Conservation (phyloP, 768 basidiomycete genomes). For the Chalciporus piperatus region DNA sequence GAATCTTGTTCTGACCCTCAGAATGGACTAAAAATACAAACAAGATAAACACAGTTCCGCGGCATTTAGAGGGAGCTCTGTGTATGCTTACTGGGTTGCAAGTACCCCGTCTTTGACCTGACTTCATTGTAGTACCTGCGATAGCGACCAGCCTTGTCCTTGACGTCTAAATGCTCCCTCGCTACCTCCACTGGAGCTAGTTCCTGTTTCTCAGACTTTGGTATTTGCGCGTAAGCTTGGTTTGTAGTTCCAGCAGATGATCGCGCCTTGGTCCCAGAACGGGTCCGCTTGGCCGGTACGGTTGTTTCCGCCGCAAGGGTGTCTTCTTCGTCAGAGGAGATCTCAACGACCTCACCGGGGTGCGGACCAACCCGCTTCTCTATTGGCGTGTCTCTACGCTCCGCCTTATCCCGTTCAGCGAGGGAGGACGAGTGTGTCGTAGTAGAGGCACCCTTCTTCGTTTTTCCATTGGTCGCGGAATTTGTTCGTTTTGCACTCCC, state of each 20-base stretch:
- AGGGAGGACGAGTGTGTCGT: background rate
- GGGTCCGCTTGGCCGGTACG: constrained; percentile 23
- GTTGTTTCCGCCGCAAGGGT: background rate
- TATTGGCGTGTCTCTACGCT: background rate
- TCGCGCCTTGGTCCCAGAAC: constrained; percentile 23
- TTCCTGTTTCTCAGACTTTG: constrained; percentile 7
- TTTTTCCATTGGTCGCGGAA: constrained; percentile 20
- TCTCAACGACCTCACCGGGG: constrained; percentile 7
- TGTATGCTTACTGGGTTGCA: constrained; percentile 55
- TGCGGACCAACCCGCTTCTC: background rate
- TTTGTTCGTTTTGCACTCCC: constrained; percentile 45
- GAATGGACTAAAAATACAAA: constrained; percentile 53
- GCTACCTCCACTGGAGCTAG: constrained; percentile 10
- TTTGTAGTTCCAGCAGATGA: constrained; percentile 4
- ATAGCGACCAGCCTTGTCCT: constrained; percentile 52
- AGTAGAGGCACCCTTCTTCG: constrained; percentile 7
- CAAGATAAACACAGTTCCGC: background rate
- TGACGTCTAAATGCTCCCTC: constrained; percentile 35
- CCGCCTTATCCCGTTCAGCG: constrained; percentile 8
- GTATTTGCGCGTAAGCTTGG: background rate
- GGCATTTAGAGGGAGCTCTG: background rate
- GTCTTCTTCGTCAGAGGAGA: constrained; percentile 22
- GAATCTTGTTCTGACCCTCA: constrained; percentile 56
- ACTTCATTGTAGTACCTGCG: constrained; percentile 47
- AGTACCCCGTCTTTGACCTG: constrained; percentile 50